phyloP scores from a whole-genome alignment of 2,329 filamentous ascomycete species.

The Macrophomina pseudophaseolina region DNA sequence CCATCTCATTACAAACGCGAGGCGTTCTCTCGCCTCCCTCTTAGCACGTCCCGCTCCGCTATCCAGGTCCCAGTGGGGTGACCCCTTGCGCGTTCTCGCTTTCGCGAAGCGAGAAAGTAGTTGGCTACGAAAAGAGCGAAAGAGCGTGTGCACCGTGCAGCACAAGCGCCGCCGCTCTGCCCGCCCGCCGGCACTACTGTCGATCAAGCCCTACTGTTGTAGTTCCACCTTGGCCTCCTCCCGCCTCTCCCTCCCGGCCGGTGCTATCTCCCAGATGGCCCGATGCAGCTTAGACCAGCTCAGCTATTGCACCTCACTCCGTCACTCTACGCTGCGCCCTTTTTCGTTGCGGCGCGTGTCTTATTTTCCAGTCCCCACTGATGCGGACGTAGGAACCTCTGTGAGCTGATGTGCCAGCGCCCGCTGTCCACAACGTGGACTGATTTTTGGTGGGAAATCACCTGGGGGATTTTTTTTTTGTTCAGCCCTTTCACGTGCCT shows the following conservation, averaged over 20 bases:
- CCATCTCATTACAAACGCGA: slow-evolving; percentile 5
- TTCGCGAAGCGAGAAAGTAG: neutral
- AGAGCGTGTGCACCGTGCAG: neutral
- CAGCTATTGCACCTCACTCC: neutral
- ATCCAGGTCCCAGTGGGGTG: neutral
- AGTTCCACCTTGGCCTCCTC: neutral
- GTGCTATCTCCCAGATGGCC: neutral
- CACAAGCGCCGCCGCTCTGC: neutral
- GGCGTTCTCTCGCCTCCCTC: neutral
- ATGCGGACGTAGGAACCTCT: neutral
- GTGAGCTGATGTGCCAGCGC: too few relatives aligned
- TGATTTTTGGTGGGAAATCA: neutral
- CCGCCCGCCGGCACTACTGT: too few relatives aligned
- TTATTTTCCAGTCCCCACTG: neutral
- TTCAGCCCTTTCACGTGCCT: too few relatives aligned
- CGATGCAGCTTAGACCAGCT: neutral
- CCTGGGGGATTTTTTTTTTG: neutral
- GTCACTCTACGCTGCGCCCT: neutral
- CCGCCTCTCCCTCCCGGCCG: neutral
- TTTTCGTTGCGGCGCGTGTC: too few relatives aligned
- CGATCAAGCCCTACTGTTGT: neutral
- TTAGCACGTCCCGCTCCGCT: neutral
- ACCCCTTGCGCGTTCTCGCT: neutral
- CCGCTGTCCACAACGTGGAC: neutral
- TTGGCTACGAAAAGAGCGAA: neutral